Percentiles rank a stretch among this genome's conserved stretches.
phyloP scores from a whole-genome alignment of 257 asterid species.

The Scutellaria baicalensis region DNA sequence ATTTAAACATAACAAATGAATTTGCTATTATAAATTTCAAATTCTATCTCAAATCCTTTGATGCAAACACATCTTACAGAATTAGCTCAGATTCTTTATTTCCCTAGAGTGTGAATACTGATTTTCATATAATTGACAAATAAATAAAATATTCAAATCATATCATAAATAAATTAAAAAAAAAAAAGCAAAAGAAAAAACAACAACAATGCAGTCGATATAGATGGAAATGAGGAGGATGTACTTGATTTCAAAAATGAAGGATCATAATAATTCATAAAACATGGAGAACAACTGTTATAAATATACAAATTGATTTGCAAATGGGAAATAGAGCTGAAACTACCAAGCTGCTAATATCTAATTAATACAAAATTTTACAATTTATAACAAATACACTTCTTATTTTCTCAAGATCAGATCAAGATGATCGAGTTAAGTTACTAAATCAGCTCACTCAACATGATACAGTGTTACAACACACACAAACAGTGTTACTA shows the following conservation, averaged over 20 bases:
- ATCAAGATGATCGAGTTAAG: constrained; percentile 24
- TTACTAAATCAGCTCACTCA: constrained; percentile 24
- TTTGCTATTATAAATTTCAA: too few species aligned
- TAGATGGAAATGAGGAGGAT: too few species aligned
- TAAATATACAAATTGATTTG: constrained; percentile 18
- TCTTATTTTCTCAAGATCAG: constrained; percentile 22
- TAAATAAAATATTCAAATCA: too few species aligned
- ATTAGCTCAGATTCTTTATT: too few species aligned
- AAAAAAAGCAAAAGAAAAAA: too few species aligned
- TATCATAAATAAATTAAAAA: too few species aligned
- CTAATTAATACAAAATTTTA: constrained; percentile 35
- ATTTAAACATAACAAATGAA: too few species aligned
- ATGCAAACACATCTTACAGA: too few species aligned
- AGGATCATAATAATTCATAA: background rate
- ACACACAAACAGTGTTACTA: constrained; percentile 12
- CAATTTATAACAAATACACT: constrained; percentile 22
- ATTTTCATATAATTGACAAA: too few species aligned
- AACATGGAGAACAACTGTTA: background rate
- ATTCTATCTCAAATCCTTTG: too few species aligned
- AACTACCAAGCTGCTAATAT: constrained; percentile 25
- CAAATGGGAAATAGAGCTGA: constrained; percentile 1
- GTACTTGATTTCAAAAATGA: background rate
- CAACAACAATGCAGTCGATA: too few species aligned
- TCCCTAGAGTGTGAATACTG: too few species aligned
- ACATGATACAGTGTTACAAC: constrained; percentile 4